Conservation (phyloP, 1,284 basidiomycete genomes). For the Retiboletus flavoniger region DNA sequence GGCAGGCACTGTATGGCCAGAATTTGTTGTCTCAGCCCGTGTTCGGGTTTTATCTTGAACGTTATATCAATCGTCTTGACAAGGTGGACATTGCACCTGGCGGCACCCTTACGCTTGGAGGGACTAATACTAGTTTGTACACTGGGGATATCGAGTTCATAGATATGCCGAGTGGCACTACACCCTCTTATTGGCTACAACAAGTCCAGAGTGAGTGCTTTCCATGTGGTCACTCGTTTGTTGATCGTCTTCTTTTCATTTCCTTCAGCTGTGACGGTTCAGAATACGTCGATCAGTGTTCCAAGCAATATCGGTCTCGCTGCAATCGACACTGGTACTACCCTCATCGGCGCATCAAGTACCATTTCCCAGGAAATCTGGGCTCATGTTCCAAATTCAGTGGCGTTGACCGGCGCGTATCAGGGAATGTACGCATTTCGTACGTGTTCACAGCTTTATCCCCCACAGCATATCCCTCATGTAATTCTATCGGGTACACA, state of each 20-base stretch:
- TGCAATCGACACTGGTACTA: slow-evolving; percentile 74
- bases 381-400: slow-evolving; percentile 48
- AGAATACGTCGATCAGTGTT: slow-evolving; percentile 48
- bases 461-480: not conserved
- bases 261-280: slow-evolving; percentile 51
- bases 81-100: slow-evolving; percentile 46
- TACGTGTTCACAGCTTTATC: slow-evolving; percentile 33
- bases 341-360: slow-evolving; percentile 63
- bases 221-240: too few species aligned
- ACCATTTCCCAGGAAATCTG: slow-evolving; percentile 55
- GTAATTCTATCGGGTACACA: slow-evolving; percentile 32
- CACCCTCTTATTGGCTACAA: slow-evolving; percentile 44
- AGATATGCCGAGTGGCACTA: slow-evolving; percentile 33
- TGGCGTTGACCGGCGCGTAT: slow-evolving; percentile 36
- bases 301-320: slow-evolving; percentile 42
- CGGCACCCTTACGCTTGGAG: slow-evolving; percentile 72
- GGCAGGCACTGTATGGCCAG: slow-evolving; percentile 55
- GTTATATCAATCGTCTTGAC: slow-evolving; percentile 39
- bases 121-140: slow-evolving; percentile 62
- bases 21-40: slow-evolving; percentile 49
- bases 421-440: slow-evolving; percentile 63
- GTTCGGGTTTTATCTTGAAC: slow-evolving; percentile 57
- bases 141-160: slow-evolving; percentile 63
- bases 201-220: slow-evolving; percentile 44
- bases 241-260: not conserved